A percentile compares a stretch with the other conserved stretches of the same genome.
These are phyloP conservation scores for Metschnikowia orientalis DNA, from an alignment of 805 yeast species.

Conservation along the genomic window DNA sequence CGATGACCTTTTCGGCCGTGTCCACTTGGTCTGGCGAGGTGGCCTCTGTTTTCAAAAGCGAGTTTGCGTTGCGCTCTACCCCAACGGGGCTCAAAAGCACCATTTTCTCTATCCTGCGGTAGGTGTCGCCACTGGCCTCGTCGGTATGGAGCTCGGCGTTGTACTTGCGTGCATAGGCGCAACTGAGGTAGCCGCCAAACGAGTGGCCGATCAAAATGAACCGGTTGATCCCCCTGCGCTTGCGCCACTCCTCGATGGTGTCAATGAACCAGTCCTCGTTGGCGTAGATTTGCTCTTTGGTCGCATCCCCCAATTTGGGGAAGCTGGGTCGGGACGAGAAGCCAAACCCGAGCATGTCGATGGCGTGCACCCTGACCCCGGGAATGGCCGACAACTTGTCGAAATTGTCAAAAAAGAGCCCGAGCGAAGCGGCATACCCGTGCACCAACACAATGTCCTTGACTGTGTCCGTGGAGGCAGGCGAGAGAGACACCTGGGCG, in stretches of 20 bases:
- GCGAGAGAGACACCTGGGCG: conserved; percentile 1
- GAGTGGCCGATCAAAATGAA: conserved; percentile 42
- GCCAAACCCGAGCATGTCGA: conserved; percentile 73
- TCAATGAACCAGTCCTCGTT: conserved; percentile 44
- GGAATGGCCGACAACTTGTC: conserved; percentile 44
- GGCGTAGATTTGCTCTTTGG: conserved; percentile 33
- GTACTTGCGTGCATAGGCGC: conserved; percentile 41
- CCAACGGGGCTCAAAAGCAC: conserved; percentile 43
- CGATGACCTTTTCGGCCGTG: conserved; percentile 8
- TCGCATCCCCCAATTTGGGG: conserved; percentile 28
- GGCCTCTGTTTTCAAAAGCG: conserved; percentile 23
- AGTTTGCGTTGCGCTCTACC: conserved; percentile 32
- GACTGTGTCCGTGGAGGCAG: conserved; percentile 10
- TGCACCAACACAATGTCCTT: conserved; percentile 72
- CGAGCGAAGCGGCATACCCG: conserved; percentile 91
- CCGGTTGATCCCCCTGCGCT: conserved; percentile 28
- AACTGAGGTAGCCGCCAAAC: conserved; percentile 42
- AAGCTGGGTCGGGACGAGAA: conserved; percentile 55
- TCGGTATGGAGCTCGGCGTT: conserved; percentile 23
- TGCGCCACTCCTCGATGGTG: conserved; percentile 41
- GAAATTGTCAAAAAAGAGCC: conserved; percentile 72
- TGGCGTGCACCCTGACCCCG: conserved; percentile 57
- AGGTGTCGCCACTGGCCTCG: conserved; percentile 15
- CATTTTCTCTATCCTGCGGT: conserved; percentile 32
- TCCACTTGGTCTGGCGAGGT: conserved; percentile 13